Percentiles rank a stretch among this genome's conserved stretches.
phyloP scores from a whole-genome alignment of 768 basidiomycete genomes.

The Pleurotus salmoneostramineus region DNA sequence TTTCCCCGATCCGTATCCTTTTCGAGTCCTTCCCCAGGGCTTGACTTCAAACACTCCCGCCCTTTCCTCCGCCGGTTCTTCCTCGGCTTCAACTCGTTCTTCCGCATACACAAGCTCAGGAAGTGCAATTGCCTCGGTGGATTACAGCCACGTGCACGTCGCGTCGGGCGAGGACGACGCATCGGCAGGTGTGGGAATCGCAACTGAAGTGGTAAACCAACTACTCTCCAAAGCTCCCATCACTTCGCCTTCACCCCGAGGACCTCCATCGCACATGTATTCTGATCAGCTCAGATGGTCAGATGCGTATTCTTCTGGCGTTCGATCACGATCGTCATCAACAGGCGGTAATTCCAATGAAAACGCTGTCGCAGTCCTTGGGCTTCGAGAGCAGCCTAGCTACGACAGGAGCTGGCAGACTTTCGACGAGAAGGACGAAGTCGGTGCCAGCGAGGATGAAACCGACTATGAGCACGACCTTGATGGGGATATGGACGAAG shows the following conservation, averaged over 20 bases:
- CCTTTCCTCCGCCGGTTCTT: slow-evolving; percentile 69
- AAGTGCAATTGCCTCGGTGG: slow-evolving; percentile 54
- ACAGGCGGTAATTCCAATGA: slow-evolving; percentile 40
- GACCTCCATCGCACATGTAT: slow-evolving; percentile 42
- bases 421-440: slow-evolving; percentile 70
- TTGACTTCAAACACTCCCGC: slow-evolving; percentile 47
- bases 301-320: slow-evolving; percentile 58
- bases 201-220: slow-evolving; percentile 62
- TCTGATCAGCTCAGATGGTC: slow-evolving; percentile 72
- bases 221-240: slow-evolving; percentile 51
- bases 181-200: slow-evolving; percentile 51
- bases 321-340: slow-evolving; percentile 71
- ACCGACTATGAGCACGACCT: slow-evolving; percentile 42
- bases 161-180: slow-evolving; percentile 58
- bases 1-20: slow-evolving; percentile 72
- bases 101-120: slow-evolving; percentile 76
- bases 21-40: slow-evolving; percentile 45
- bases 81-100: slow-evolving; percentile 68
- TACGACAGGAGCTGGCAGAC: slow-evolving; percentile 75
- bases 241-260: slow-evolving; percentile 38
- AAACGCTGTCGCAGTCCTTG: slow-evolving; percentile 39
- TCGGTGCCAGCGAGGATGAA: slow-evolving; percentile 53
- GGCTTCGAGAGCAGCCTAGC: slow-evolving; percentile 61
- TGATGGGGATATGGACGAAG: slow-evolving; percentile 44
- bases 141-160: slow-evolving; percentile 65